Base-by-base conservation (phyloP, 2,329 filamentous ascomycete genomes). In the Fusarium incarnatum region DNA sequence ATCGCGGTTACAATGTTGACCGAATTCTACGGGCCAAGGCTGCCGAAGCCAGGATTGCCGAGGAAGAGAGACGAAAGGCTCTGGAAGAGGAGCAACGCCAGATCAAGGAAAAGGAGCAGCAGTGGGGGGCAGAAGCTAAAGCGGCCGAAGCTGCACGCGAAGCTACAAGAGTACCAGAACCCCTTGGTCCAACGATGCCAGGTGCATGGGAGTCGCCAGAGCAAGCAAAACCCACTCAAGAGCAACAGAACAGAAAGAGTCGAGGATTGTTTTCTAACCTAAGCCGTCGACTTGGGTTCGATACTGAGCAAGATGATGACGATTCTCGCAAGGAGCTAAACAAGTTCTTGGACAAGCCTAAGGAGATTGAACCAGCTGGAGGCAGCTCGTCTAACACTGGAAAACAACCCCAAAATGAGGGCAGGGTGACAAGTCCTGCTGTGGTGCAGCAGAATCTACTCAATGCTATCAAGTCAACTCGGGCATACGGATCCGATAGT, bases 1-100 rank as follows among this genome's bases (percentile, higher is more conserved):
- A 90, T 64, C 93, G 96, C 69, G 96, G 96, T 3, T 98, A 98
- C 84, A 98, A 99, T 72, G 96, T 99, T 41, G 94, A 98, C 76
- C 91, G 96, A 52, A 98, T 99, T 67, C 85, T 99, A 23, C 89
- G 93, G 40, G 91, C 91, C 56, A 97, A 97, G 81, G 94, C 92
- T 22, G 92, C 93, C 4, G 94, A 98, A 79, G 93, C 93, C 8
- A 89, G 93, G 55, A 90, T 98, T 70, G 94, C 94, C 0, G 94
- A 98, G 76, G 92, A 92, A 74, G 90, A 94, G 77, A 88, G 92
- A 50, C 90, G 91, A 75, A 91, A 91, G 75, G 89, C 92, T 37
- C 79, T 94, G 8, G 91, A 92, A 67, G 88, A 89, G 49, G 93
- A 97, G 76, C 88, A 91, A 70, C 87, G 88, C 75, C 86, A 85